Evolutionary conservation across 2,329 filamentous ascomycete genomes (phyloP).

Genomic region (Drechslerella coelobrocha): DNA sequence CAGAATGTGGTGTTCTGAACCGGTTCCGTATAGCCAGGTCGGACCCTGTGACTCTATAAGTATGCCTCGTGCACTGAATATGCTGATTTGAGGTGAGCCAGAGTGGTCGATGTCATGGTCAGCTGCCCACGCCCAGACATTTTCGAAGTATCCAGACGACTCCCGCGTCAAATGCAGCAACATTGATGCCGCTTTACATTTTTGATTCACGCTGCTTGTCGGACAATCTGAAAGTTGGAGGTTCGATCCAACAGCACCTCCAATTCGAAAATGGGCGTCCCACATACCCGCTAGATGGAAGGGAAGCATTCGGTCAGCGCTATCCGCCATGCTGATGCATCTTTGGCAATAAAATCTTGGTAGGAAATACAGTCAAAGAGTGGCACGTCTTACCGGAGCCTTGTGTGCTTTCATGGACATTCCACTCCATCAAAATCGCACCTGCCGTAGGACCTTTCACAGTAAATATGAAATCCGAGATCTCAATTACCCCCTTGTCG

Average conservation of each 20-base stretch:
- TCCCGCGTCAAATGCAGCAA: slow-evolving; percentile 70
- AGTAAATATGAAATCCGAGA: slow-evolving; percentile 74
- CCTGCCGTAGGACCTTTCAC: slow-evolving; percentile 72
- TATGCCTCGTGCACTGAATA: slow-evolving; percentile 64
- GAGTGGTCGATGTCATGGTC: slow-evolving; percentile 70
- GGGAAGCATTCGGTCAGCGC: too few relatives aligned
- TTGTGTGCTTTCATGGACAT: slow-evolving; percentile 62
- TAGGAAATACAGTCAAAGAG: too few relatives aligned
- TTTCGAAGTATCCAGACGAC: slow-evolving; percentile 77
- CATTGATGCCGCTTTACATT: slow-evolving; percentile 77
- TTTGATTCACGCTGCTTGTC: slow-evolving; percentile 69
- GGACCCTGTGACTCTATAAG: slow-evolving; percentile 62
- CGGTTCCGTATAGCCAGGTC: slow-evolving; percentile 70
- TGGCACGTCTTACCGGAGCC: slow-evolving; percentile 70
- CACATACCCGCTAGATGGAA: slow-evolving; percentile 62
- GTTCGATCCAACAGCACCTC: slow-evolving; percentile 80
- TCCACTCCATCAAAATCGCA: slow-evolving; percentile 75
- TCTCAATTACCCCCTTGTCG: slow-evolving; percentile 71
- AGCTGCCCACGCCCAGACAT: slow-evolving; percentile 81
- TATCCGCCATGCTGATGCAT: too few relatives aligned
- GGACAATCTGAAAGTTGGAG: slow-evolving; percentile 79
- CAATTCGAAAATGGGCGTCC: slow-evolving; percentile 93
- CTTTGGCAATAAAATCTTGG: too few relatives aligned
- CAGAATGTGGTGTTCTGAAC: slow-evolving; percentile 70
- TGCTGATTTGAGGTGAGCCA: slow-evolving; percentile 64